Conservation (phyloP, 805 yeast species). For the Yarrowia sp. region DNA sequence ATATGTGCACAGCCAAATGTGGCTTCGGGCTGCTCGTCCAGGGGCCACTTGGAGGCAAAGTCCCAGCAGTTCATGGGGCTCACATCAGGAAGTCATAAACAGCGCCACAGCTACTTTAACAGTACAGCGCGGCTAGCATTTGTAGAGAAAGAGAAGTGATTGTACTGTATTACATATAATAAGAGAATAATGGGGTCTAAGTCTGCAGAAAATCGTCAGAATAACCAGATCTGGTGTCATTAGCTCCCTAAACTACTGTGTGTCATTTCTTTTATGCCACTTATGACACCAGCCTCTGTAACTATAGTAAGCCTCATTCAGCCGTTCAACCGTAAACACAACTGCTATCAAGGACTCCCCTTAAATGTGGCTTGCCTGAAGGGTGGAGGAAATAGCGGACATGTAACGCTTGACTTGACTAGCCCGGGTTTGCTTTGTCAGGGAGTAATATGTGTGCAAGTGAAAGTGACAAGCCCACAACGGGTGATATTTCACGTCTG, state of each 20-base stretch:
- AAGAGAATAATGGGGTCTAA: neutral
- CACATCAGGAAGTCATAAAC: neutral
- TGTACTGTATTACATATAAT: neutral
- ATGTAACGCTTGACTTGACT: neutral
- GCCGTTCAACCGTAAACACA: neutral
- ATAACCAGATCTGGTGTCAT: too few species aligned
- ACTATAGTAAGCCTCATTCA: neutral
- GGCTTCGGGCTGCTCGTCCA: neutral
- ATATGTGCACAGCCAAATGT: neutral
- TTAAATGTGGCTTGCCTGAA: neutral
- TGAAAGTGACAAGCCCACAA: neutral
- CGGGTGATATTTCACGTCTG: neutral
- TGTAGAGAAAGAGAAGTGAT: neutral
- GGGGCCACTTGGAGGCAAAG: neutral
- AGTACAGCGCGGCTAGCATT: neutral
- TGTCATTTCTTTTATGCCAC: neutral
- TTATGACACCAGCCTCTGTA: neutral
- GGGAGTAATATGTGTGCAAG: neutral
- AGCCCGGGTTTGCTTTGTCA: neutral
- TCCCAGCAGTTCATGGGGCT: neutral
- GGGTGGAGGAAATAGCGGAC: constrained; percentile 12
- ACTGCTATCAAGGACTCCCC: neutral
- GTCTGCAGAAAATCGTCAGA: too few species aligned
- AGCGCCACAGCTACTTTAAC: neutral
- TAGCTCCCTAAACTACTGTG: too few species aligned